Evolutionary conservation across 2,329 filamentous ascomycete genomes (phyloP), one percentile per base, ranked within the genome.

Genomic region (Pseudogymnoascus sp.): DNA sequence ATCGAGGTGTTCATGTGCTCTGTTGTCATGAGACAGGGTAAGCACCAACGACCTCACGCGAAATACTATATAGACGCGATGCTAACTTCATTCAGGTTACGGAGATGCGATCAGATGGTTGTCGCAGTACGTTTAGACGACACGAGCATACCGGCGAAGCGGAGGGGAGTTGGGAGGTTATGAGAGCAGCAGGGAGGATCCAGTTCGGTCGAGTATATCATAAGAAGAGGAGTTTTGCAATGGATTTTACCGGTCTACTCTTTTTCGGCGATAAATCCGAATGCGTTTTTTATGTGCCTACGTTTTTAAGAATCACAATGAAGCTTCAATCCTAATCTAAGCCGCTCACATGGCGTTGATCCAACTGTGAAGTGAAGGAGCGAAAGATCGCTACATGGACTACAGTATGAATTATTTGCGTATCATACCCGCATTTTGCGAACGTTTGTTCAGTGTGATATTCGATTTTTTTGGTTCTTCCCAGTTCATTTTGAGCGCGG

Each of bases 1-100:
- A 93, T 99, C 73, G 95, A 99, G 83, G 86, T 97, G 67, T 97
- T 97, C 79, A 96, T 99, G 95, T 97, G 93, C 85, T 96, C 91
- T 71, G 93, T 97, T 69, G 93, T 97, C 66, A 96, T 97, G 91
- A 86, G 93, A 77, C 93, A 97, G 82, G 95, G 86, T 88, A 71
- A 70, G 83, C 43, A 60, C 38, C 63, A 33, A 21, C 37, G 40
- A 62, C 58, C 61, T 16, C 11, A 5, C 45, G 25, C 21, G 35
- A 37, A 11, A 18, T 60, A n/a, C 38, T 18, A 61, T 40, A 18
- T 37, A 14, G 66, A 69, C 69, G 69, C 52, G 40, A 63, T 68
- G 72, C 63, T 66, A 31, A 66, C 60, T 63, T 37, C 40, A 38
- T 16, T 63, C 68, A 88, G 86, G 90, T 68, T 96, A 96, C 76